A percentile compares a stretch with the other conserved stretches of the same genome.
Conservation (phyloP, 2,329 filamentous ascomycete species). For the Ophiostoma himal-ulmi region DNA sequence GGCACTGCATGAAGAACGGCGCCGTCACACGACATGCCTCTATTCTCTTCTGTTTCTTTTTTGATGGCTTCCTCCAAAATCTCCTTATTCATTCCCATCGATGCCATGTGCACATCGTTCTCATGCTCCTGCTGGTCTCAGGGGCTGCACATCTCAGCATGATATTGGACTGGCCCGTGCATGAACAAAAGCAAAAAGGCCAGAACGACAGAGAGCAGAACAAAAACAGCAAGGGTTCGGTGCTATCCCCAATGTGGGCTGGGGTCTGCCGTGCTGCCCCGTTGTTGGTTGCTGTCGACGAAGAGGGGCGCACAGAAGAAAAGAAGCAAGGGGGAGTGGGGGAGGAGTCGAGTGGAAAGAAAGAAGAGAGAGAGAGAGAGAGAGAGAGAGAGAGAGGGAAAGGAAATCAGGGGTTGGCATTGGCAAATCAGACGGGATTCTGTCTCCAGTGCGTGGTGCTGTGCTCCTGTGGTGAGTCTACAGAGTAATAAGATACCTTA, state of each 20-base stretch:
- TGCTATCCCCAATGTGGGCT: conserved; percentile 7
- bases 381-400: background rate
- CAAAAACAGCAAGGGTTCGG: conserved; percentile 1
- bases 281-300: background rate
- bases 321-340: conserved; percentile 1
- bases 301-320: conserved; percentile 9
- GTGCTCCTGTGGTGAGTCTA: background rate
- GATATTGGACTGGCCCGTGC: background rate
- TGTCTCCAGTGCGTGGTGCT: background rate
- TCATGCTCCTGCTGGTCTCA: conserved; percentile 7
- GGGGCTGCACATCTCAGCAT: conserved; percentile 11
- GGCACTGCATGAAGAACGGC: background rate
- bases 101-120: background rate
- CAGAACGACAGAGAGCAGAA: background rate
- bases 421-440: background rate
- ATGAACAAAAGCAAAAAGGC: conserved; percentile 2
- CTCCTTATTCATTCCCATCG: background rate
- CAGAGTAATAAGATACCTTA: background rate
- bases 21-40: background rate
- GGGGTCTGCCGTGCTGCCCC: conserved; percentile 1
- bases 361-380: background rate
- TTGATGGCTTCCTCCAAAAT: background rate
- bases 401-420: background rate
- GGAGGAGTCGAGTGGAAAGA: background rate
- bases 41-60: background rate